A percentile compares a stretch with the other conserved stretches of the same genome.
phyloP scores from a whole-genome alignment of 495 filamentous ascomycete species.

The Cercophora sp. region DNA sequence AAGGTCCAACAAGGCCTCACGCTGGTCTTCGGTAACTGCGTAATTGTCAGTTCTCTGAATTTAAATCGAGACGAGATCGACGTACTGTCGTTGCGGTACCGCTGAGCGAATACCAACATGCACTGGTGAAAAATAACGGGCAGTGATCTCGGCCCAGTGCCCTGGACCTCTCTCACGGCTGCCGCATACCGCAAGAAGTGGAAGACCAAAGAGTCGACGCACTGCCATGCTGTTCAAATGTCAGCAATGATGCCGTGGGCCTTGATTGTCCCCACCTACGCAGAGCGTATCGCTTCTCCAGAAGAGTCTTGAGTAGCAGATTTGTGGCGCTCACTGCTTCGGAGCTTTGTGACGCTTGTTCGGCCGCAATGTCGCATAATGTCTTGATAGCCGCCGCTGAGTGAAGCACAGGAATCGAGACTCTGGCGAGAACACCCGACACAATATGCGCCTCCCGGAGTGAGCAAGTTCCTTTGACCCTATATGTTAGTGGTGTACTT shows the following conservation, averaged over 20 bases:
- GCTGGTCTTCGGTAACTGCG: slow-evolving; percentile 57
- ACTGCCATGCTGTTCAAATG: slow-evolving; percentile 59
- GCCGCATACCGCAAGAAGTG: slow-evolving; percentile 88
- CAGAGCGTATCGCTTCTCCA: slow-evolving; percentile 96
- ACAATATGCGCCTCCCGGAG: slow-evolving; percentile 89
- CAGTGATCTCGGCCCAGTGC: slow-evolving; percentile 17
- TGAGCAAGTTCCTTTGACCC: slow-evolving; percentile 75
- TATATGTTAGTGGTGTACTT: too few species aligned
- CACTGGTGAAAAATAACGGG: slow-evolving; percentile 85
- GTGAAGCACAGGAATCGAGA: slow-evolving; percentile 79
- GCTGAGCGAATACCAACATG: slow-evolving; percentile 84
- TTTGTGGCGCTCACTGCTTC: slow-evolving; percentile 84
- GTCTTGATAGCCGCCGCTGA: slow-evolving; percentile 87
- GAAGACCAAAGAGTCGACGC: slow-evolving; percentile 90
- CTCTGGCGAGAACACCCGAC: slow-evolving; percentile 71
- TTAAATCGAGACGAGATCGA: slow-evolving; percentile 19
- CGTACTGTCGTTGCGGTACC: slow-evolving; percentile 78
- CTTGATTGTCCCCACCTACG: slow-evolving; percentile 47
- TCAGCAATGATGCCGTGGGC: neutral
- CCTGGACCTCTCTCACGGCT: slow-evolving; percentile 21
- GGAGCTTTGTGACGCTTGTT: slow-evolving; percentile 65
- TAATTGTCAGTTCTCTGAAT: neutral
- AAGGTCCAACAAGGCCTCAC: slow-evolving; percentile 86
- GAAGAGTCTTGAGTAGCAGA: slow-evolving; percentile 82
- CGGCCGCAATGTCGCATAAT: slow-evolving; percentile 87